Base-by-base conservation (phyloP, 306 rosid species). In the Cicer arietinum region DNA sequence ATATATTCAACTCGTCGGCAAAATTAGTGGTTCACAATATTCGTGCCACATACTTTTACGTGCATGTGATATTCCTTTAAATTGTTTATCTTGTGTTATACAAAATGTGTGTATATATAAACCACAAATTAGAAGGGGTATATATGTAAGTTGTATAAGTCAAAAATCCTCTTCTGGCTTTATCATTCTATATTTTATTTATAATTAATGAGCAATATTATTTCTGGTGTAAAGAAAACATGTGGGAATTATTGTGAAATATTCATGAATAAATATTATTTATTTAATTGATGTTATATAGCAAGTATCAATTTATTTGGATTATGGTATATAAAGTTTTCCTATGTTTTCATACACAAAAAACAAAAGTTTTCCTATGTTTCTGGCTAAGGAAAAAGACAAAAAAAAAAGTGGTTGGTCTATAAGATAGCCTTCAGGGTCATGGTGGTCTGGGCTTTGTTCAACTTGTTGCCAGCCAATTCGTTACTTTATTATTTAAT, bases 141-240 rank as follows among this genome's bases (percentile, higher is more conserved):
- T 43, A 11, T 42, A 67, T 14, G 17, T 10, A 69, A 69, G 47
- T 50, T 41, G 51, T 17, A 64, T 42, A 40, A 61, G 80, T 62
- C 64, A 67, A 1, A 71, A 57, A 51, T 65, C 30, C 63, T 10
- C 57, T 51, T 52, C 16, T 61, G 82, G 77, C 45, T 62, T 30
- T 30, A 5, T 30, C 35, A 30, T 30, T 30, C 35, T 30, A 30
- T 30, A 30, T 30, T 30, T 3, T 30, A 30, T 3, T 30, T 74
- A 14, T 14, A 14, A 14, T 30, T 62, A 48, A 46, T 70, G 51
- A 45, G 20, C 43, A 30, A 30, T 30, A 56, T 75, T 61, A 52
- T 79, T 14, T 77, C 68, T 76, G 53, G 51, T 35, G 10, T 63
- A 65, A 69, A 57, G 35, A 76, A 76, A 77, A 61, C 72, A 76